Conservation (phyloP, 2,329 filamentous ascomycete species). For the Bipolaris oryzae region DNA sequence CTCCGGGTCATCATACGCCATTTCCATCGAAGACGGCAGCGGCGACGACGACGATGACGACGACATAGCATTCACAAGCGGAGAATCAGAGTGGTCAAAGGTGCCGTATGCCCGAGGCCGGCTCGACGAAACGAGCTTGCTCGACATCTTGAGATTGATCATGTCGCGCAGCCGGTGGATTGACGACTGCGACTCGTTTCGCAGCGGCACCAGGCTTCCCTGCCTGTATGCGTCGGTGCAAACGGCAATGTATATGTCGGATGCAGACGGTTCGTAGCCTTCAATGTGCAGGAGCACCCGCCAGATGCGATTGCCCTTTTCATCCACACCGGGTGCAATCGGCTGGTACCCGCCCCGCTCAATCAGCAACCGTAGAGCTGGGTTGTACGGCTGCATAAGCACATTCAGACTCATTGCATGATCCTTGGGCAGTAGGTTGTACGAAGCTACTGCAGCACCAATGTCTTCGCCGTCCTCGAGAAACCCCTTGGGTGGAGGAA, state of each 20-base stretch:
- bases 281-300: slow-evolving; percentile 46
- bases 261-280: slow-evolving; percentile 40
- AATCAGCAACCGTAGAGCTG: slow-evolving; percentile 47
- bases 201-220: slow-evolving; percentile 39
- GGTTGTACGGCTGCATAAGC: slow-evolving; percentile 49
- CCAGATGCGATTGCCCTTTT: slow-evolving; percentile 26
- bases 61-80: not conserved
- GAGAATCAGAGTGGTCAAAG: slow-evolving; percentile 1
- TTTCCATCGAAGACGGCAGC: not conserved
- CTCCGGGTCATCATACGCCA: slow-evolving; percentile 21
- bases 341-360: slow-evolving; percentile 42
- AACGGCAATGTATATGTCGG: slow-evolving; percentile 39
- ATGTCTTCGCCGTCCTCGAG: slow-evolving; percentile 56
- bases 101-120: slow-evolving; percentile 30
- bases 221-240: slow-evolving; percentile 37
- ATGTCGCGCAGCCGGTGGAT: slow-evolving; percentile 39
- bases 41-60: not conserved
- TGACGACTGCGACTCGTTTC: slow-evolving; percentile 26
- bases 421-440: slow-evolving; percentile 52
- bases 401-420: slow-evolving; percentile 33
- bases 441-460: slow-evolving; percentile 50
- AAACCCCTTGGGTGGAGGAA: slow-evolving; percentile 52
- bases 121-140: slow-evolving; percentile 23
- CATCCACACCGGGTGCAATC: slow-evolving; percentile 29
- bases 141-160: slow-evolving; percentile 30